Conservation (phyloP, 106 monocot genomes). For the Iris macrosiphon region DNA sequence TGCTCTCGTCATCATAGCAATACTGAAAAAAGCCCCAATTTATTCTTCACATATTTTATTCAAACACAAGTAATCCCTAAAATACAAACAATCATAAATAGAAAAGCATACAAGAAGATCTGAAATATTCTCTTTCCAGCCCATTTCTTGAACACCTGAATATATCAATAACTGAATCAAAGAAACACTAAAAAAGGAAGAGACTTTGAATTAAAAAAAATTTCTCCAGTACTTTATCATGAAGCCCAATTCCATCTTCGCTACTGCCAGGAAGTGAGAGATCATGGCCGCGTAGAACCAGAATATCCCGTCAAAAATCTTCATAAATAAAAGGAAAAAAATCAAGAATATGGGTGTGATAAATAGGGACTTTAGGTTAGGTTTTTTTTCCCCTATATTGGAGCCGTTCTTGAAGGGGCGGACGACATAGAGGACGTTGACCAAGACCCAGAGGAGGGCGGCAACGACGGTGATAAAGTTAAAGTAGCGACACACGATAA, state of each 20-base stretch:
- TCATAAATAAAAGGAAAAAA: not conserved
- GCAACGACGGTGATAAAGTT: slow-evolving; percentile 44
- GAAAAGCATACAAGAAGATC: slow-evolving; percentile 67
- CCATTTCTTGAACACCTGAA: slow-evolving; percentile 71
- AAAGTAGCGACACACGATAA: slow-evolving; percentile 62
- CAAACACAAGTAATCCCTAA: too few species aligned
- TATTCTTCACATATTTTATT: not conserved
- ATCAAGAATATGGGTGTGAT: not conserved
- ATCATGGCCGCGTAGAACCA: slow-evolving; percentile 67
- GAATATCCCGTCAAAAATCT: slow-evolving; percentile 74
- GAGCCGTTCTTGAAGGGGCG: slow-evolving; percentile 41
- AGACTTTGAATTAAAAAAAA: not conserved
- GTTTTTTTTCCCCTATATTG: slow-evolving; percentile 41
- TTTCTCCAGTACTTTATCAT: slow-evolving; percentile 37
- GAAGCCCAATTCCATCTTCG: slow-evolving; percentile 65
- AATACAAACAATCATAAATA: too few species aligned
- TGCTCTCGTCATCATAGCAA: slow-evolving; percentile 76
- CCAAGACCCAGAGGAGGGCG: slow-evolving; percentile 59
- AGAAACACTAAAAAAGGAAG: not conserved
- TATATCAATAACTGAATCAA: not conserved
- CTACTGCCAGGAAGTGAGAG: slow-evolving; percentile 49
- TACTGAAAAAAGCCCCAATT: slow-evolving; percentile 18
- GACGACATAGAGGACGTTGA: slow-evolving; percentile 59
- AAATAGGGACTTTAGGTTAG: not conserved
- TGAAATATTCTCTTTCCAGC: slow-evolving; percentile 66